phyloP scores from a whole-genome alignment of 306 rosid species.

The Rubus parviflorus region DNA sequence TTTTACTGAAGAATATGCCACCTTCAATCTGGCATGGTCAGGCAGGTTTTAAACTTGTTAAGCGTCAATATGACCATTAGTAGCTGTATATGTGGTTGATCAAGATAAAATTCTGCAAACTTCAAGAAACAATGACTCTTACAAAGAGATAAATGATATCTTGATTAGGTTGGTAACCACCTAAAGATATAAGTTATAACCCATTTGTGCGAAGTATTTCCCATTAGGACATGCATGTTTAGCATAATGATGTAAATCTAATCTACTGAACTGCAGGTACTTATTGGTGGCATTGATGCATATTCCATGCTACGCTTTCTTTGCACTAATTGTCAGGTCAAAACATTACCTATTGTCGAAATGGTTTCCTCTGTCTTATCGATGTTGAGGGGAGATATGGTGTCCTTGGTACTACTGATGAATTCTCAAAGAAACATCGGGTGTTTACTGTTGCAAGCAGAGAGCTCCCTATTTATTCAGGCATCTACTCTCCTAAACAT shows the following conservation, averaged over 20 bases:
- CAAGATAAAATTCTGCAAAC: neutral
- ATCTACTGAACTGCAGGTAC: slow-evolving; percentile 39
- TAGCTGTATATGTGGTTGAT: neutral
- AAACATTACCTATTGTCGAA: slow-evolving; percentile 31
- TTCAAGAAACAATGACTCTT: neutral
- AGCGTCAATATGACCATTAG: neutral
- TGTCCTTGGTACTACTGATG: slow-evolving; percentile 2
- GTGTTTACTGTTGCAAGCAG: neutral
- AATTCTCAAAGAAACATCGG: neutral
- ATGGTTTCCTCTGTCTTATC: slow-evolving; percentile 36
- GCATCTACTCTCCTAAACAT: neutral
- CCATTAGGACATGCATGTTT: neutral
- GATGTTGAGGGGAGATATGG: neutral
- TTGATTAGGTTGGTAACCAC: neutral
- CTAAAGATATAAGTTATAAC: neutral
- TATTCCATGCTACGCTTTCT: slow-evolving; percentile 44
- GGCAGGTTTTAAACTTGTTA: neutral
- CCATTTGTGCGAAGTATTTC: neutral
- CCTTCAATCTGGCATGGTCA: neutral
- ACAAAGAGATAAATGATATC: neutral
- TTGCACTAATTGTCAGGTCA: slow-evolving; percentile 25
- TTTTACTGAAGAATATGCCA: neutral
- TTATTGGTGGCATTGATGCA: slow-evolving; percentile 38
- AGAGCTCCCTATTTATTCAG: neutral
- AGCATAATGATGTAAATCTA: neutral